Evolutionary conservation across 106 monocot genomes (phyloP), one percentile per base, ranked within the genome.

Genomic region (Allium sativum): DNA sequence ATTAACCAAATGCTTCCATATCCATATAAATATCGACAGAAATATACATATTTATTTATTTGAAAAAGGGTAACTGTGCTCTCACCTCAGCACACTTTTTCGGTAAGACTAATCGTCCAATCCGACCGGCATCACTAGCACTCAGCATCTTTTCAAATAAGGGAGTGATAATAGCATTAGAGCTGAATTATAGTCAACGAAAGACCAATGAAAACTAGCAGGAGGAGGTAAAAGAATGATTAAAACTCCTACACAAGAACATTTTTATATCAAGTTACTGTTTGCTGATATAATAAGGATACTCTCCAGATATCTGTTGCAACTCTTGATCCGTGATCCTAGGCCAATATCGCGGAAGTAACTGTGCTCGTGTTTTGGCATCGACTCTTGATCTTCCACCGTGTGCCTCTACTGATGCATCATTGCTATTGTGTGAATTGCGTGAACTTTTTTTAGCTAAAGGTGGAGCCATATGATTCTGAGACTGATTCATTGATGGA

Each of bases 41-140:
- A 31, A 31, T 31, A 55, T 20, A 15, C 18, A 20, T 53, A 55
- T 18, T 4, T 20, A 55, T 55, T 13, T 58, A 56, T 19, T 31
- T 31, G 31, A 31, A 31, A 31, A 31, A 31, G 0, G 31, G 31
- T 3, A 31, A 31, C 31, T 31, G 31, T 31, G 31, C 31, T 31
- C 64, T 73, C 52, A 93, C 93, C 85, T 93, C 93, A 66, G 93
- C 93, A 70, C 89, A 93, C 67, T 81, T 89, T 71, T 93, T 93
- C 18, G 93, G 93, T 19, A 93, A 78, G 45, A 93, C 93, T 31
- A 93, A 64, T 46, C 93, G 88, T 55, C 93, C 93, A 71, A 93
- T 86, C 18, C 93, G 75, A 13, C 93, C 89, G 74, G 93, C 89
- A 78, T 93, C 93, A 70, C 93, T 93, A 65, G 93, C 93, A 68